phyloP scores from a whole-genome alignment of 108 stramenopile species.

The Nitzschia sp. region DNA sequence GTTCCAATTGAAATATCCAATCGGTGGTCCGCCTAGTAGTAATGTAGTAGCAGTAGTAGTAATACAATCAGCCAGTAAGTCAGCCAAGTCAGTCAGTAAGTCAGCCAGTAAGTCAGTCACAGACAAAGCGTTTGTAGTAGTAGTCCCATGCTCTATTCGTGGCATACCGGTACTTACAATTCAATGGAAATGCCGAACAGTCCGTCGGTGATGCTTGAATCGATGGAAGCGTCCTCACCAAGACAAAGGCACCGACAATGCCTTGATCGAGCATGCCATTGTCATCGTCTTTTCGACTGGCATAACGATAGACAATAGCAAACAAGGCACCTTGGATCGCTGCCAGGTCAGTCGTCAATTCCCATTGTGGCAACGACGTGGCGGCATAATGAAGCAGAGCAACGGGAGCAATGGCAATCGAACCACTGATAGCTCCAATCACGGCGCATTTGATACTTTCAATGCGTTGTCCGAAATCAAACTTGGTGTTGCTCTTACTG shows the following conservation, averaged over 20 bases:
- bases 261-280: slow-evolving; percentile 77
- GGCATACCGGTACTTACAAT: slow-evolving; percentile 50
- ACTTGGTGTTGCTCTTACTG: slow-evolving; percentile 31
- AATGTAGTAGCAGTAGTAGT: too few species aligned
- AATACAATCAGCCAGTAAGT: too few species aligned
- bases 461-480: slow-evolving; percentile 68
- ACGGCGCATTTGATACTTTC: slow-evolving; percentile 70
- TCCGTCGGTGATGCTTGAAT: slow-evolving; percentile 54
- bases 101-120: too few species aligned
- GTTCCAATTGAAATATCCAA: slow-evolving; percentile 77
- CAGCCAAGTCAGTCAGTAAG: too few species aligned
- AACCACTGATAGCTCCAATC: slow-evolving; percentile 62
- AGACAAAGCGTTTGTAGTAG: too few species aligned
- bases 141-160: too few species aligned
- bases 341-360: slow-evolving; percentile 78
- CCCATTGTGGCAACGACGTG: slow-evolving; percentile 59
- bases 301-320: slow-evolving; percentile 84
- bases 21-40: slow-evolving; percentile 55
- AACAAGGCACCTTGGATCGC: slow-evolving; percentile 64
- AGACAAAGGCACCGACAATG: slow-evolving; percentile 73
- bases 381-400: slow-evolving; percentile 48
- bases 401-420: slow-evolving; percentile 57
- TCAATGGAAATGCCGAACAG: slow-evolving; percentile 63
- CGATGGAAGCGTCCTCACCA: slow-evolving; percentile 58
- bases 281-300: slow-evolving; percentile 63